phyloP scores from a whole-genome alignment of 169 alveolate species.

The Cryptosporidium felis region DNA sequence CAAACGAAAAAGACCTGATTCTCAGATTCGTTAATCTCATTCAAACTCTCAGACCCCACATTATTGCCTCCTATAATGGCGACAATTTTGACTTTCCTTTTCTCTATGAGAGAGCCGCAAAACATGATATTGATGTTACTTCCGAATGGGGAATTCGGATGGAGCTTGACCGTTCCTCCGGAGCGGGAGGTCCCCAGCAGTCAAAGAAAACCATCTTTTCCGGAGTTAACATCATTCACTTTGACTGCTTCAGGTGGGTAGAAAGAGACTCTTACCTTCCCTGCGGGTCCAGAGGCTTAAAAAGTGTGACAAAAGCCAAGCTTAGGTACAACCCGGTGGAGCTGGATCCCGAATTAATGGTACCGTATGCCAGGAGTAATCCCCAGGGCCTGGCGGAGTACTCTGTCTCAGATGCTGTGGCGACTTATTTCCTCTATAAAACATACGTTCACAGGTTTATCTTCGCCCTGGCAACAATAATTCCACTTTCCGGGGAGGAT shows the following conservation, averaged over 20 bases:
- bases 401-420: constrained; percentile 99
- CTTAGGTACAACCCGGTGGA: constrained; percentile 98
- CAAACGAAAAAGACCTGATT: constrained; percentile 74
- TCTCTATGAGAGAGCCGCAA: constrained; percentile 91
- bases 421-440: constrained; percentile 97
- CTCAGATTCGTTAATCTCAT: constrained; percentile 77
- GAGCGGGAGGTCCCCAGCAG: constrained; percentile 3
- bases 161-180: constrained; percentile 68
- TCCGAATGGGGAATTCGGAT: constrained; percentile 85
- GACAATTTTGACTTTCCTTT: constrained; percentile 98
- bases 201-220: constrained; percentile 80
- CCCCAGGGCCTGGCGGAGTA: constrained; percentile 97
- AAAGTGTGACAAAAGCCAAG: constrained; percentile 97
- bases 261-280: constrained; percentile 99
- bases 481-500: constrained; percentile 96
- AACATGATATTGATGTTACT: constrained; percentile 86
- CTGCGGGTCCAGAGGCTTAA: constrained; percentile 91
- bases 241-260: constrained; percentile 99
- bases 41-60: constrained; percentile 86
- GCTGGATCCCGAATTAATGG: constrained; percentile 99
- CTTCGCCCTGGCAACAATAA: constrained; percentile 95
- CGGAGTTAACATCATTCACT: constrained; percentile 90
- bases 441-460: constrained; percentile 97
- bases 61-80: constrained; percentile 97
- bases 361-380: constrained; percentile 89